Conservation (phyloP, 805 yeast genomes). For the Wickerhamiella australiensis region DNA sequence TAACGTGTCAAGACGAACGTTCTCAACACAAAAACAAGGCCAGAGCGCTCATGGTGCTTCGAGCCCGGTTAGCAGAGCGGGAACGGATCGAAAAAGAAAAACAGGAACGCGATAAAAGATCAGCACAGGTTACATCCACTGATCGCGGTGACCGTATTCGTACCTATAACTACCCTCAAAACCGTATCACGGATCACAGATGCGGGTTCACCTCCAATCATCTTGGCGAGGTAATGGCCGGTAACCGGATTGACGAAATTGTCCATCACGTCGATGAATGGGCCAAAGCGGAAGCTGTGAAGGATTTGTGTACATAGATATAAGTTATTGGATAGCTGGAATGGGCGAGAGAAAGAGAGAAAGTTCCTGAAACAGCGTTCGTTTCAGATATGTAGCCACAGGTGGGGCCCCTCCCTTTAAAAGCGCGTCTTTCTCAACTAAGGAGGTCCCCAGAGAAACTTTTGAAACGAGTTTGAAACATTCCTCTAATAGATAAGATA, state of each 20-base stretch:
- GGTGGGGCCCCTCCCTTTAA: not conserved
- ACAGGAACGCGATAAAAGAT: constrained; percentile 53
- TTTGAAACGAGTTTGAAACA: not conserved
- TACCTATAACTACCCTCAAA: constrained; percentile 87
- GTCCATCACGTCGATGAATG: constrained; percentile 40
- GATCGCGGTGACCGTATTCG: constrained; percentile 88
- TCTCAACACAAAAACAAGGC: constrained; percentile 93
- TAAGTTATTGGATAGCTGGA: not conserved
- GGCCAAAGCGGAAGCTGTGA: constrained; percentile 37
- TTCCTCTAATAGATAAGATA: not conserved
- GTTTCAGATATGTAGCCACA: not conserved
- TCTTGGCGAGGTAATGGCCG: constrained; percentile 51
- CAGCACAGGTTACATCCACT: constrained; percentile 76
- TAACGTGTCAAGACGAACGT: constrained; percentile 85
- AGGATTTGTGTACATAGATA: constrained; percentile 4
- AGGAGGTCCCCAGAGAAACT: too few relatives aligned
- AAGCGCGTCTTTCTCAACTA: too few relatives aligned
- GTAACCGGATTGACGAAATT: constrained; percentile 41
- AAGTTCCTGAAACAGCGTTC: not conserved
- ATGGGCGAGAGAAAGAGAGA: not conserved
- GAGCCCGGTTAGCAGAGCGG: constrained; percentile 73
- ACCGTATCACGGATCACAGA: constrained; percentile 87
- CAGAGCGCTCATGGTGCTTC: constrained; percentile 69
- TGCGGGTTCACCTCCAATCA: constrained; percentile 74
- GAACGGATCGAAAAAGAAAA: constrained; percentile 55